Evolutionary conservation across 2,329 filamentous ascomycete genomes (phyloP), one percentile per base, ranked within the genome.

Genomic region (Tolypocladium tropicale): DNA sequence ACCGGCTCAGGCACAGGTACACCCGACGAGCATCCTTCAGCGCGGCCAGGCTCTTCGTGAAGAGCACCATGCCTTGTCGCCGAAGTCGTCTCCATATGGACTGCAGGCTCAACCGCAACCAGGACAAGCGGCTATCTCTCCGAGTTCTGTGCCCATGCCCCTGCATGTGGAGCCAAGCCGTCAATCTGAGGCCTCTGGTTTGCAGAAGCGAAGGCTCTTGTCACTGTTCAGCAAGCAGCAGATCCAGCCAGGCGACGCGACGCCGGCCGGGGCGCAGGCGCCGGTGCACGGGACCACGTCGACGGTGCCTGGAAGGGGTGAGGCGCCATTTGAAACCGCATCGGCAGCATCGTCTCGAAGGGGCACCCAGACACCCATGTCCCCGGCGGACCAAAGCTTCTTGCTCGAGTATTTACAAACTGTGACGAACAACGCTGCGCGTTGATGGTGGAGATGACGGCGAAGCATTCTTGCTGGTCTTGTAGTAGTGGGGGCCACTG

Each of bases 301-400:
- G n/a, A 63, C 78, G 54, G 72, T 72, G 12, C 75, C 77, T 54
- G 70, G 69, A 11, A 65, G 63, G 32, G 72, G 70, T 14, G 73
- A 74, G 14, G 36, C 16, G 28, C 25, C 51, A n/a, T 25, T 41
- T 57, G 53, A 59, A 33, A 28, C 54, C 56, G 52, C n/a, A 58
- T 55, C 36, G 28, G 36, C 61, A 48, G 57, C 62, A 2, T 68
- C 61, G 28, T 73, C 72, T 39, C 72, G 76, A 43, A 73, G 78
- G 12, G 75, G 74, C 21, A 80, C 76, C 59, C 74, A 79, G 64
- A 76, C 77, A 34, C 75, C 80, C 14, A 83, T 84, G 49, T 87
- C 85, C 4, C 81, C 88, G 0, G 86, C 83, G 0, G 85, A 94
- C 62, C 86, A 88, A 66, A 85, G 78, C 18, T 94, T 94, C 64